Base-by-base conservation (phyloP, 129 eudicot species). In the Artemisia tridentata region DNA sequence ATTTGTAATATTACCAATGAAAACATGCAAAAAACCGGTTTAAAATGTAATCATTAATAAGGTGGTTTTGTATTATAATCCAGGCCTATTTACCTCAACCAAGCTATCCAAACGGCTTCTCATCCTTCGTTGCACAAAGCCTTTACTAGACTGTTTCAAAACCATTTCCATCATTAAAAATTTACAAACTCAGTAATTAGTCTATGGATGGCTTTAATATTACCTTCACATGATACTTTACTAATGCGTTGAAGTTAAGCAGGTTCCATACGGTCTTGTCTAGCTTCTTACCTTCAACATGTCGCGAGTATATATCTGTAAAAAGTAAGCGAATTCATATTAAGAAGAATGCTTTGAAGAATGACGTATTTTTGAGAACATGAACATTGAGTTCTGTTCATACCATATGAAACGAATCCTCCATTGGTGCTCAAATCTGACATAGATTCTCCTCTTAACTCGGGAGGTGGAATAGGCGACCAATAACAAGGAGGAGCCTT, bases 381-480 rank as follows among this genome's bases (percentile, higher is more conserved):
- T 56, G 51, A 55, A 23, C 3, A 18, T 53, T 14, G 43, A 46
- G 78, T 21, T 53, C 25, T 60, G 74, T 49, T 14, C 18, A 62
- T 87, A 95, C 99, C 99, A 68, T 90, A 95, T 68, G 97, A 83
- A 57, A 95, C 88, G 51, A 95, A 88, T 6, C 99, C 99, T 72
- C 93, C 95, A 62, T 95, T 90, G 3, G 99, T 95, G 83, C 99
- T 88, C 75, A 95, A 81, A 69, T 95, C 97, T 79, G 84, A 86
- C 69, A 90, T 81, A 11, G 84, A 73, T 75, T 88, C 93, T 69
- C 97, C 97, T 83, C 96, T 86, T 69, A 95, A 52, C 72, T 95
- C 97, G 8, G 87, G 86, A 29, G 99, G 99, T 75, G 99, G 99
- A 79, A 95, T 84, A 8, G 99, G 91, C 4, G 97, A 87, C 99